phyloP scores from a whole-genome alignment of 2,329 filamentous ascomycete species.

The Graphilbum ipis-grandicollis region DNA sequence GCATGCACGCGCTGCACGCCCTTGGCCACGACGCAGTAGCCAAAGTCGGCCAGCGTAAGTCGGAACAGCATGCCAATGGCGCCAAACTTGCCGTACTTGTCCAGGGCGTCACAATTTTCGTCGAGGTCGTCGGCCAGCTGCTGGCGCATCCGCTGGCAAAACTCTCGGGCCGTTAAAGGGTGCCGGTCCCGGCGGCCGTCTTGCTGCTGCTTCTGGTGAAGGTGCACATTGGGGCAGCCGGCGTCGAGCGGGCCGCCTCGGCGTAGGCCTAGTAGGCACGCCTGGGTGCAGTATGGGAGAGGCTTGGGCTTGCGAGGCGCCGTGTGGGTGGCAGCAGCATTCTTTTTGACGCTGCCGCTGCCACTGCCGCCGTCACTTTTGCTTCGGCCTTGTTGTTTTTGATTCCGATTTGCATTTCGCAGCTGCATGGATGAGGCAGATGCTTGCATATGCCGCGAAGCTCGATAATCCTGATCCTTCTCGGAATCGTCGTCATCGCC shows the following conservation, averaged over 20 bases:
- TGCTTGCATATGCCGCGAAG: too few relatives aligned
- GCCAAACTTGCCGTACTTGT: not conserved
- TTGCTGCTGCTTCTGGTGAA: not conserved
- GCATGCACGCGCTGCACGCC: too few relatives aligned
- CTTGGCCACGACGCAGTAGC: slow-evolving; percentile 5
- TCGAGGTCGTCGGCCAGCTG: slow-evolving; percentile 1
- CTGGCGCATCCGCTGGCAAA: not conserved
- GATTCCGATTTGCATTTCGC: too few relatives aligned
- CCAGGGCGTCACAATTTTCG: slow-evolving; percentile 1
- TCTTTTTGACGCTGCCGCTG: too few relatives aligned
- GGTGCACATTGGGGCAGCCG: slow-evolving; percentile 3
- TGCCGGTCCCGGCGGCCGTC: not conserved
- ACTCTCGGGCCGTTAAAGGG: not conserved
- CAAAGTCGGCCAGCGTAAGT: slow-evolving; percentile 1
- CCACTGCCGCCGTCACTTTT: too few relatives aligned
- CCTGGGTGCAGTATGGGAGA: slow-evolving; percentile 3
- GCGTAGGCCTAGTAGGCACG: slow-evolving; percentile 1
- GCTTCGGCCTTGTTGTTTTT: too few relatives aligned
- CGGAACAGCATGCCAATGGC: slow-evolving; percentile 3
- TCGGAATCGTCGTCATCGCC: too few relatives aligned
- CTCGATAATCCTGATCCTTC: too few relatives aligned
- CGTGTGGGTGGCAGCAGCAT: too few relatives aligned
- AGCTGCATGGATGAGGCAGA: too few relatives aligned
- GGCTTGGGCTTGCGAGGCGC: too few relatives aligned
- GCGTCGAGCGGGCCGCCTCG: slow-evolving; percentile 1